Percentiles rank a stretch among this genome's conserved stretches.
Conservation (phyloP, 2,329 filamentous ascomycete species). For the Coniochaeta sp. region DNA sequence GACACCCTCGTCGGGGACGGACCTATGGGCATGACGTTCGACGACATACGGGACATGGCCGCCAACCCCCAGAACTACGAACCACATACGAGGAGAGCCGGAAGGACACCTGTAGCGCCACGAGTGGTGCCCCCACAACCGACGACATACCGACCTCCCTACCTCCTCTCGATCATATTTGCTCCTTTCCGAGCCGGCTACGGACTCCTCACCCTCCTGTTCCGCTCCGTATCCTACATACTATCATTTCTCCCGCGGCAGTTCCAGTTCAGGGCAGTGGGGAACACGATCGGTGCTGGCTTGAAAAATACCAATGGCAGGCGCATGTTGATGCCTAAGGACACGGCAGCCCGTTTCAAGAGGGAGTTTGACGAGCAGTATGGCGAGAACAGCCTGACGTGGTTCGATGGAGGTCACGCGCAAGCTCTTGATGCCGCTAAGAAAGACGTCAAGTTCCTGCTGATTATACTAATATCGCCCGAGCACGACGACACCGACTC, state of each 20-base stretch:
- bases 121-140: slow-evolving; percentile 75
- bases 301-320: slow-evolving; percentile 60
- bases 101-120: slow-evolving; percentile 62
- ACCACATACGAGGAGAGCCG: slow-evolving; percentile 19
- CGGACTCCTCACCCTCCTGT: slow-evolving; percentile 59
- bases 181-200: slow-evolving; percentile 77
- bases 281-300: slow-evolving; percentile 43
- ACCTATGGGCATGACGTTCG: neutral
- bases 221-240: slow-evolving; percentile 69
- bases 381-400: slow-evolving; percentile 63
- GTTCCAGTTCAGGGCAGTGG: slow-evolving; percentile 47
- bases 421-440: slow-evolving; percentile 87
- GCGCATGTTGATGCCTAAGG: slow-evolving; percentile 71
- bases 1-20: neutral
- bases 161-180: slow-evolving; percentile 71
- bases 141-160: slow-evolving; percentile 61
- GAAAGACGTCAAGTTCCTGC: slow-evolving; percentile 80
- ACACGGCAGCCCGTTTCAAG: slow-evolving; percentile 82
- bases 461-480: slow-evolving; percentile 83
- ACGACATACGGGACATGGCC: neutral
- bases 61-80: slow-evolving; percentile 38
- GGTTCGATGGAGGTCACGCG: slow-evolving; percentile 84
- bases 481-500: slow-evolving; percentile 87
- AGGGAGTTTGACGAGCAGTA: slow-evolving; percentile 95
- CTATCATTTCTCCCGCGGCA: slow-evolving; percentile 73